A percentile compares a stretch with the other conserved stretches of the same genome.
Conservation (phyloP, 73 alveolate species). For the Tetrahymena thermophila region DNA sequence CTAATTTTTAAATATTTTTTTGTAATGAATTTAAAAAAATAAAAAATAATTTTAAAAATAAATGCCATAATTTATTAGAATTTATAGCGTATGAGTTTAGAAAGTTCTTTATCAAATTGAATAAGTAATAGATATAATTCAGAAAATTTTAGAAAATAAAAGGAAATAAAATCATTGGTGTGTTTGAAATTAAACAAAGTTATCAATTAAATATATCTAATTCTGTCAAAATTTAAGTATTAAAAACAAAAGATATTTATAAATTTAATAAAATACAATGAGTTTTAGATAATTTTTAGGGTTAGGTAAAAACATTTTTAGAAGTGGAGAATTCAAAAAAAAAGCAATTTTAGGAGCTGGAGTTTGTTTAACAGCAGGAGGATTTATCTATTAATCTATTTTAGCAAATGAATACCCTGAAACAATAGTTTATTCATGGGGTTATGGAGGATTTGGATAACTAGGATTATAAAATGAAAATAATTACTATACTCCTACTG, state of each 20-base stretch:
- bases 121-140: neutral
- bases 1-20: too few relatives aligned
- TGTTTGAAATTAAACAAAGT: neutral
- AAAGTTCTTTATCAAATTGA: neutral
- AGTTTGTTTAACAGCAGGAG: neutral
- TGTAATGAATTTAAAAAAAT: too few relatives aligned
- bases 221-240: neutral
- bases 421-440: neutral
- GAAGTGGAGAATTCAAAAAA: neutral
- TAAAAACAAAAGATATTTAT: neutral
- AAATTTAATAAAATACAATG: neutral
- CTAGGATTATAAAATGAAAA: neutral
- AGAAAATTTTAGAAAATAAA: neutral
- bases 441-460: neutral
- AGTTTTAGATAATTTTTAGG: neutral
- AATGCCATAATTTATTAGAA: too few relatives aligned
- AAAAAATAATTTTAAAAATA: too few relatives aligned
- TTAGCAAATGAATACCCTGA: neutral
- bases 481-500: neutral
- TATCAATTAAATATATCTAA: neutral
- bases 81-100: neutral
- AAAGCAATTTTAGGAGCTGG: neutral
- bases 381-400: neutral
- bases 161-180: neutral
- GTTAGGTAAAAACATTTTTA: neutral